Conservation (phyloP, 805 yeast genomes). For the Candida sonorensis region DNA sequence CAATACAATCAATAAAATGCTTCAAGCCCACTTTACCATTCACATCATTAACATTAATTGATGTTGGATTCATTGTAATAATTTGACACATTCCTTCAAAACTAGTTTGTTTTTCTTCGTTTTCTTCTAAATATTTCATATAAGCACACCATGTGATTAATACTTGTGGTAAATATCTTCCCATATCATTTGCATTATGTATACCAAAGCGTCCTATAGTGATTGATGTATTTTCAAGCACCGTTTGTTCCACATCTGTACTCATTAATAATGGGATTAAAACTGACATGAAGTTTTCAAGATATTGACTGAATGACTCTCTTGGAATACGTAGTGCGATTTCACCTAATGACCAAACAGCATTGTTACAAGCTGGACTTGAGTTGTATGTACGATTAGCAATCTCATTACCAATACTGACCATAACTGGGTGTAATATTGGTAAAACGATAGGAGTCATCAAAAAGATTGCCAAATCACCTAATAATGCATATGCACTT, state of each 20-base stretch:
- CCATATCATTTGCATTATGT: conserved; percentile 49
- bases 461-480: conserved; percentile 73
- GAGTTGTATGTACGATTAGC: conserved; percentile 43
- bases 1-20: conserved; percentile 53
- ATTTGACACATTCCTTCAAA: conserved; percentile 77
- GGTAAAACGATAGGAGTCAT: conserved; percentile 40
- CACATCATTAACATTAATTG: conserved; percentile 39
- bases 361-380: conserved; percentile 72
- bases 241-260: conserved; percentile 49
- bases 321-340: conserved; percentile 53
- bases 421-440: conserved; percentile 44
- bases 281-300: conserved; percentile 45
- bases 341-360: conserved; percentile 93
- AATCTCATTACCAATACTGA: conserved; percentile 65
- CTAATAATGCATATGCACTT: conserved; percentile 81
- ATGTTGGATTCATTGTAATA: conserved; percentile 60
- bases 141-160: conserved; percentile 65
- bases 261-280: conserved; percentile 55
- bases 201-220: conserved; percentile 83
- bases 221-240: conserved; percentile 82
- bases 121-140: conserved; percentile 62
- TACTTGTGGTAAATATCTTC: conserved; percentile 52
- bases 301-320: conserved; percentile 42
- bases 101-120: conserved; percentile 84
- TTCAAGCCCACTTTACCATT: conserved; percentile 43